Evolutionary conservation across 371 early-diverging fungal species (phyloP), one percentile per base, ranked within the genome.

Genomic region (Mycotypha africana): DNA sequence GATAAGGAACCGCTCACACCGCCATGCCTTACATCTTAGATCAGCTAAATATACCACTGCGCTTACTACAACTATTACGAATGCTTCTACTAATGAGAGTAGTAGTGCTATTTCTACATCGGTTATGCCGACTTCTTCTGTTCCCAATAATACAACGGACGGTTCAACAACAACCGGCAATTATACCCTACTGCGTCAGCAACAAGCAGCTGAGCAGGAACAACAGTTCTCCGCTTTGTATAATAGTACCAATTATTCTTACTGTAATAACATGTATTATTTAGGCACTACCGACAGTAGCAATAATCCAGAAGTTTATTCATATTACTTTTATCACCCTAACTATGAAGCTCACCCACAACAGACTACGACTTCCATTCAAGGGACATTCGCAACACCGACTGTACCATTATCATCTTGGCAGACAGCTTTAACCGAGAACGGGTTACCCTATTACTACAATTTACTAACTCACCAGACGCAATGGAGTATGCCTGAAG

Each of bases 401-500:
- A n/a, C n/a, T n/a, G n/a, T n/a, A n/a, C n/a, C n/a, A n/a, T n/a
- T n/a, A n/a, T 71, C 4, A 62, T 60, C 70, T 37, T 74, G 75
- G 75, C 49, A 58, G 42, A 38, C 48, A 20, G 75, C 75, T 2
- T 42, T 41, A 4, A 42, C 51, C 23, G 61, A 58, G 23, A 51
- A 68, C 35, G 69, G 69, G 0, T 44, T 39, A 2, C 43, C 56
- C 1, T 74, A 74, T 42, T 74, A 74, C 21, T 74, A 70, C 34
- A 64, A 70, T 38, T 26, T 37, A 14, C 4, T 65, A 1, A 70
- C 75, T 10, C 43, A 57, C 1, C 58, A 70, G 46, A 59, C 71
- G 10, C 75, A 74, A 39, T 74, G 75, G 75, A 49, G 60, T 12
- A 38, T 64, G 7, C 74, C 74, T 2, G 46, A 57, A 58, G 44